Base-by-base conservation (phyloP, 352 stramenopile species). In the Pythium pyrilobum region DNA sequence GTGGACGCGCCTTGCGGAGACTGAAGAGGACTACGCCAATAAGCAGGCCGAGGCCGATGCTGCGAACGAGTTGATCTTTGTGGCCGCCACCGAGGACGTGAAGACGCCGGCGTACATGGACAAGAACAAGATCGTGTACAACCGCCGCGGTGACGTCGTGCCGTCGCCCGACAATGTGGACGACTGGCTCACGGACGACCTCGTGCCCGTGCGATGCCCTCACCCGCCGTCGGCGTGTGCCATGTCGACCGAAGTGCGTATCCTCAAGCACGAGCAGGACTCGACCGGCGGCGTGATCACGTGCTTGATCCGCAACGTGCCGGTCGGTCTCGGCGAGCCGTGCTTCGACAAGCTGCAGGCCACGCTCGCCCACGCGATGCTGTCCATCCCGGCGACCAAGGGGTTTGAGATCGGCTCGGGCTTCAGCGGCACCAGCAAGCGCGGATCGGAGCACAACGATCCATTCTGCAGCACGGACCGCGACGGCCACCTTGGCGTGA, bases 261-360 rank as follows among this genome's bases (percentile, higher is more conserved):
- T 92, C 34, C 78, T 89, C 71, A 96, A 96, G 77, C 75, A 77
- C 49, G 80, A 92, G 29, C 36, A 92, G 42, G 87, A 98, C 95
- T 89, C 85, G 50, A 95, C 80, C 3, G 85, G 97, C 27, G 96
- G 97, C 27, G 94, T 98, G 10, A 93, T 99, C 11, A 98, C 96
- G 23, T 98, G 96, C 53, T 89, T 99, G 31, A 97, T 96, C 44
- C 81, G 95, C 44, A 98, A 99, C 62, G 96, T 98, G 18, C 96
- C 96, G 0, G 87, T 97, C 18, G 96, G 97, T 44, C 67, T 99
- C 8, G 97, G 97, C n/a, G 86, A 97, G 58, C 97, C 97, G 16
- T 98, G 98, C 51, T 99, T 99, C 72, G 97, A 99, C 80, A 99
- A 99, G 81, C 81, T 99, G 29, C 96, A 99, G 68, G 97, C 97